Percentiles rank a stretch among this genome's conserved stretches.
Conservation (phyloP, 192 early-diverging fungal genomes). For the Ambispora gerdemannii region DNA sequence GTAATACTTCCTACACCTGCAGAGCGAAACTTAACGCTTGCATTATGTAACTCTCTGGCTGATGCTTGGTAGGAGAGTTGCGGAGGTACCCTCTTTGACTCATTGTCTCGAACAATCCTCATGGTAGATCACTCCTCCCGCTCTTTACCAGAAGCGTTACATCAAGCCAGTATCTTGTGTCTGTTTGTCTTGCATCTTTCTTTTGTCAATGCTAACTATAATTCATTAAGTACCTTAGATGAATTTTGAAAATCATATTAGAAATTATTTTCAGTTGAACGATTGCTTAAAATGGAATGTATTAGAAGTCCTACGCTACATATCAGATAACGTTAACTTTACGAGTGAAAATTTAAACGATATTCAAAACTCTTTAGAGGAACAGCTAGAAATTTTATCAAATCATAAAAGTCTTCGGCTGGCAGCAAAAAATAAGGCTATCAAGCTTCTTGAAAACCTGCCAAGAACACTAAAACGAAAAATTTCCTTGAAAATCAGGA, state of each 20-base stretch:
- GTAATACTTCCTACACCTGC: slow-evolving; percentile 30
- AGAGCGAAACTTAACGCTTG: slow-evolving; percentile 25
- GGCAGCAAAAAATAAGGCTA: slow-evolving; percentile 28
- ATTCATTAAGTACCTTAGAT: slow-evolving; percentile 1
- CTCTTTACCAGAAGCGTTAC: slow-evolving; percentile 24
- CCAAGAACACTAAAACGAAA: slow-evolving; percentile 18
- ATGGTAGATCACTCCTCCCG: slow-evolving; percentile 26
- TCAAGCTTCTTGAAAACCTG: slow-evolving; percentile 30
- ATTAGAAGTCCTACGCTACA: slow-evolving; percentile 12
- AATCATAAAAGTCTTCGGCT: slow-evolving; percentile 21
- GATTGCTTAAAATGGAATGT: slow-evolving; percentile 27
- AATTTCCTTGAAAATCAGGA: slow-evolving; percentile 29
- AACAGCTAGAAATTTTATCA: slow-evolving; percentile 27
- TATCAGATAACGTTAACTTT: slow-evolving; percentile 22
- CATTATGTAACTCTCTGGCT: slow-evolving; percentile 28
- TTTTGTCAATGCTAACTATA: background rate
- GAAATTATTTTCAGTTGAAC: slow-evolving; percentile 22
- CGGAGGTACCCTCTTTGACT: slow-evolving; percentile 26
- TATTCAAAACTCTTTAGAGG: slow-evolving; percentile 16
- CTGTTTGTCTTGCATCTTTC: slow-evolving; percentile 3
- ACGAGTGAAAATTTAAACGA: slow-evolving; percentile 29
- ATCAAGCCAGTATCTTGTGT: slow-evolving; percentile 28
- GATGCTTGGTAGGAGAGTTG: slow-evolving; percentile 28
- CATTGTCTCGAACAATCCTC: slow-evolving; percentile 22
- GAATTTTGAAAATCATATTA: slow-evolving; percentile 27